These are phyloP conservation scores for Apiospora saccharicola DNA, from an alignment of 2,329 filamentous ascomycete species.

Conservation along the genomic window DNA sequence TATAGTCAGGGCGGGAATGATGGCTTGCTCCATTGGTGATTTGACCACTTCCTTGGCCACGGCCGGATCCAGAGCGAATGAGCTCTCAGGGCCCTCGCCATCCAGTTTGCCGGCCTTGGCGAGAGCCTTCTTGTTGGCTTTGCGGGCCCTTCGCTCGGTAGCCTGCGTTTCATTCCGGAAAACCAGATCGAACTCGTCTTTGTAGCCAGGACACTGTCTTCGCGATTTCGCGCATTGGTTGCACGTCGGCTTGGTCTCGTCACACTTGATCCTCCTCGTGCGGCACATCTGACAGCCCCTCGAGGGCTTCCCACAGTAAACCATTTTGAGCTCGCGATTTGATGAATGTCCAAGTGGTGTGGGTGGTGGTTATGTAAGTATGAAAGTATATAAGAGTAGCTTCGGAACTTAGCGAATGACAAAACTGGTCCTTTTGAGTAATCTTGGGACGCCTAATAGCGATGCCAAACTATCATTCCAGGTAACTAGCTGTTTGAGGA, in stretches of 20 bases:
- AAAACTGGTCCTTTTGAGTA: neutral
- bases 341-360: neutral
- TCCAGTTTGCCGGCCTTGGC: slow-evolving; percentile 44
- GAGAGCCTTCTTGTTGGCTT: slow-evolving; percentile 58
- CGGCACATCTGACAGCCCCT: slow-evolving; percentile 78
- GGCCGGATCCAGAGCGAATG: slow-evolving; percentile 30
- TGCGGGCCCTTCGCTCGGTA: slow-evolving; percentile 68
- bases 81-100: slow-evolving; percentile 26
- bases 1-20: slow-evolving; percentile 50
- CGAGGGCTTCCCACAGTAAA: slow-evolving; percentile 72
- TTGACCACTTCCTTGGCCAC: slow-evolving; percentile 33
- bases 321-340: slow-evolving; percentile 56
- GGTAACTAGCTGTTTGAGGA: slow-evolving; percentile 8
- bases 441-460: slow-evolving; percentile 2
- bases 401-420: slow-evolving; percentile 6
- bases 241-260: slow-evolving; percentile 72
- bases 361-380: neutral
- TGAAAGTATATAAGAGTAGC: neutral
- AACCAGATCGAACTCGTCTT: slow-evolving; percentile 75
- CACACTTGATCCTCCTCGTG: slow-evolving; percentile 77
- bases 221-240: slow-evolving; percentile 70
- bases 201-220: slow-evolving; percentile 71
- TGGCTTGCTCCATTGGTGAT: slow-evolving; percentile 34
- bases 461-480: neutral
- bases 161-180: slow-evolving; percentile 77